These are phyloP conservation scores for Colletotrichum echinochloae DNA, from an alignment of 2,329 filamentous ascomycete species.

Conservation along the genomic window DNA sequence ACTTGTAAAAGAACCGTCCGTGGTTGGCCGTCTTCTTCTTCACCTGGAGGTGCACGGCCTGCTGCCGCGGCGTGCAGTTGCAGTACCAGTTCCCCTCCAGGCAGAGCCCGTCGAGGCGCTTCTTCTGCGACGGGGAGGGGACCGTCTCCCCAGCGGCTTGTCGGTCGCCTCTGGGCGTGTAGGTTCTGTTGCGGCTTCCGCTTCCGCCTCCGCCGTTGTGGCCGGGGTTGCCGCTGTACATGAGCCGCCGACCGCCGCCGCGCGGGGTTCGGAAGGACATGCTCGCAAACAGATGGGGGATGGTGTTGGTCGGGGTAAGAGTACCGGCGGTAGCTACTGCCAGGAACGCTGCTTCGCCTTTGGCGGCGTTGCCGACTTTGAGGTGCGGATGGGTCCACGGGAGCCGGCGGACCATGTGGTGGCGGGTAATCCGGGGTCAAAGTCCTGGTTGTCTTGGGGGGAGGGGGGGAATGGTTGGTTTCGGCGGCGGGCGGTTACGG, in stretches of 20 bases:
- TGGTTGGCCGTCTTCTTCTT: constrained; percentile 54
- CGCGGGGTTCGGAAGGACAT: constrained; percentile 34
- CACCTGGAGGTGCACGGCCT: constrained; percentile 51
- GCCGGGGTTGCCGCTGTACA: constrained; percentile 15
- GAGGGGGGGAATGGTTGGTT: not conserved
- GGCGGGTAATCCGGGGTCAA: not conserved
- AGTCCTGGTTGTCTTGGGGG: not conserved
- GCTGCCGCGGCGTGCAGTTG: constrained; percentile 57
- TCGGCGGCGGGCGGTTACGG: not conserved
- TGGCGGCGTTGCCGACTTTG: constrained; percentile 22
- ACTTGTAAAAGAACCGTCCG: constrained; percentile 58
- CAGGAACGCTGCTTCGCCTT: not conserved
- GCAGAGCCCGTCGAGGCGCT: constrained; percentile 50
- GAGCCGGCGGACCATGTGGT: constrained; percentile 36
- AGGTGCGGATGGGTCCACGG: constrained; percentile 38
- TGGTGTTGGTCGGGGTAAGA: not conserved
- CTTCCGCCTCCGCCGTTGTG: not conserved
- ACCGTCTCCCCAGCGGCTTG: not conserved
- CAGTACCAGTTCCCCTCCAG: constrained; percentile 53
- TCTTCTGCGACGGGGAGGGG: constrained; percentile 45
- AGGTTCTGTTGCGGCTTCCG: not conserved
- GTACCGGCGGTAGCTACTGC: not conserved
- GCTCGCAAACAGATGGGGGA: not conserved
- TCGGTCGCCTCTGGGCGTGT: not conserved
- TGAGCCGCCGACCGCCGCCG: constrained; percentile 27